phyloP scores from a whole-genome alignment of 257 asterid genomes.

The Fraxinus quadrangulata region DNA sequence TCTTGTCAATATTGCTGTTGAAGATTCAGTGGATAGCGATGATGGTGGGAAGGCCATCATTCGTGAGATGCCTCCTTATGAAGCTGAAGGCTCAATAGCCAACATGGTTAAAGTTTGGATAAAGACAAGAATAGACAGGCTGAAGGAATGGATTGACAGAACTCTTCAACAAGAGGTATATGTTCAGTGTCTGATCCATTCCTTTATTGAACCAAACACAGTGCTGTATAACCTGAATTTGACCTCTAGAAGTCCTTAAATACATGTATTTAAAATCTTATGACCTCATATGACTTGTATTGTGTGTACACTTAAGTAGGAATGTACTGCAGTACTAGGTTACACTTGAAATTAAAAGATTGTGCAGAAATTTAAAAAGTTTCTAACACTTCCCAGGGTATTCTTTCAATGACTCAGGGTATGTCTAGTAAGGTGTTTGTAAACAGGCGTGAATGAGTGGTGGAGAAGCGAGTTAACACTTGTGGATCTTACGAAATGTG shows the following conservation, averaged over 20 bases:
- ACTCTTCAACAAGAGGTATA: slow-evolving; percentile 97
- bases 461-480: too few relatives aligned
- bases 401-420: neutral
- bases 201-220: neutral
- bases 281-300: neutral
- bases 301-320: neutral
- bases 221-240: slow-evolving; percentile 1
- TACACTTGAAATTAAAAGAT: neutral
- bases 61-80: slow-evolving; percentile 99
- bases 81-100: slow-evolving; percentile 89
- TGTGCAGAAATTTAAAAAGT: neutral
- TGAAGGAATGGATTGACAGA: slow-evolving; percentile 90
- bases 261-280: slow-evolving; percentile 17
- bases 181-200: slow-evolving; percentile 1
- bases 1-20: slow-evolving; percentile 94
- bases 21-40: slow-evolving; percentile 96
- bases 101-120: slow-evolving; percentile 89
- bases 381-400: neutral
- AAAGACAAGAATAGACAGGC: slow-evolving; percentile 73
- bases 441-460: too few relatives aligned
- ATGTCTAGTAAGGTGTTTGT: too few relatives aligned
- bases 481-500: too few relatives aligned
- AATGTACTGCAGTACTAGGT: neutral
- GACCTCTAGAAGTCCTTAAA: neutral
- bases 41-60: slow-evolving; percentile 96